These are phyloP conservation scores for Solanum ahanhuiri DNA, from an alignment of 257 asterid species.

Conservation along the genomic window DNA sequence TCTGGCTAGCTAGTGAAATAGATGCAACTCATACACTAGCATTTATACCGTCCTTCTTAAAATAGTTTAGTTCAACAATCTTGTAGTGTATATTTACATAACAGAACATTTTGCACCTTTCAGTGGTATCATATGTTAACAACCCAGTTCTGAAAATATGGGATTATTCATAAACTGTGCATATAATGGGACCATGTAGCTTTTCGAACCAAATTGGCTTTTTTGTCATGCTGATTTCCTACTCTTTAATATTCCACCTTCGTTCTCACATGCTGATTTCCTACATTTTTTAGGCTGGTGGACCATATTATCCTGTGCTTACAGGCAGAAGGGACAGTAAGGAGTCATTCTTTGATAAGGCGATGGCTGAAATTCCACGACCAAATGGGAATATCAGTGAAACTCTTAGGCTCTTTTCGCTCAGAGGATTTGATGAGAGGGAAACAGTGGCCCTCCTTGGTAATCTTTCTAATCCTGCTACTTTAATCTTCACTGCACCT, in stretches of 20 bases:
- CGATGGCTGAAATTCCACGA: slow-evolving; percentile 18
- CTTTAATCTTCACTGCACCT: not conserved
- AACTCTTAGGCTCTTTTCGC: slow-evolving; percentile 12
- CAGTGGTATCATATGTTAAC: not conserved
- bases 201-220: not conserved
- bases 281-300: slow-evolving; percentile 21
- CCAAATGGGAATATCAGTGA: slow-evolving; percentile 16
- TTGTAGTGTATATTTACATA: not conserved
- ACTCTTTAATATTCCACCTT: not conserved
- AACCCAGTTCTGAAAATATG: not conserved
- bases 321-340: slow-evolving; percentile 25
- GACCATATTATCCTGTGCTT: slow-evolving; percentile 21
- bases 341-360: slow-evolving; percentile 8
- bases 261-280: not conserved
- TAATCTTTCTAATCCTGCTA: not conserved
- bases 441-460: slow-evolving; percentile 26
- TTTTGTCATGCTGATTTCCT: not conserved
- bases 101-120: not conserved
- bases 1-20: not conserved
- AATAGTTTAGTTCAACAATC: not conserved
- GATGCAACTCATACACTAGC: not conserved
- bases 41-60: not conserved
- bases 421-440: slow-evolving; percentile 20
- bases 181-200: not conserved
- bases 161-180: not conserved